A percentile compares a stretch with the other conserved stretches of the same genome.
Conservation (phyloP, 2,329 filamentous ascomycete species). For the Fusarium sp. region DNA sequence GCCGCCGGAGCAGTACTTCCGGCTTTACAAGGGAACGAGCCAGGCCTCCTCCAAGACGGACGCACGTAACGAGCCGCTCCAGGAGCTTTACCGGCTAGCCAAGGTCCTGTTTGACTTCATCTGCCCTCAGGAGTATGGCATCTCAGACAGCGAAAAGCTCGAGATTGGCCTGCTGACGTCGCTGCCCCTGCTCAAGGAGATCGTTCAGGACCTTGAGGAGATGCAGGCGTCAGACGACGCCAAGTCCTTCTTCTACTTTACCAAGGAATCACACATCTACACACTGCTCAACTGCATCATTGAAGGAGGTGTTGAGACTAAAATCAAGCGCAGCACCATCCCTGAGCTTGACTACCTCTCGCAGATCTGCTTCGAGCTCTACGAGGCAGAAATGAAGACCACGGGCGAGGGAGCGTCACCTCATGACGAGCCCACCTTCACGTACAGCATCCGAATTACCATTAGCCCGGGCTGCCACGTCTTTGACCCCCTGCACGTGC, state of each 20-base stretch:
- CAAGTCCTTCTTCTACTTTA: slow-evolving; percentile 98
- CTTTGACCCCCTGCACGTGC: slow-evolving; percentile 93
- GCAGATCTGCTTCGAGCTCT: slow-evolving; percentile 97
- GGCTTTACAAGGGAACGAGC: slow-evolving; percentile 80
- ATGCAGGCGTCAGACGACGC: slow-evolving; percentile 94
- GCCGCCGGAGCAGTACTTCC: slow-evolving; percentile 80
- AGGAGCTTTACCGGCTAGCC: slow-evolving; percentile 90
- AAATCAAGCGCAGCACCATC: slow-evolving; percentile 93
- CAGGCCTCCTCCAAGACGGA: slow-evolving; percentile 77
- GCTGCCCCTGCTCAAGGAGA: slow-evolving; percentile 91
- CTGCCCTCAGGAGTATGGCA: slow-evolving; percentile 97
- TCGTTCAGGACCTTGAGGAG: slow-evolving; percentile 95
- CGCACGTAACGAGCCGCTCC: slow-evolving; percentile 82
- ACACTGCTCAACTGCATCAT: slow-evolving; percentile 97
- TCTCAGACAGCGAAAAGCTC: slow-evolving; percentile 94
- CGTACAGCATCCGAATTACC: slow-evolving; percentile 95
- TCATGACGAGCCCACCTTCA: slow-evolving; percentile 74
- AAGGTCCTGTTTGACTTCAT: slow-evolving; percentile 99
- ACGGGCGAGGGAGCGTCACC: slow-evolving; percentile 48
- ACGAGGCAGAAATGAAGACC: slow-evolving; percentile 84
- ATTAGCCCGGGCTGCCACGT: slow-evolving; percentile 96
- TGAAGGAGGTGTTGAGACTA: slow-evolving; percentile 94
- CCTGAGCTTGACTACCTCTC: slow-evolving; percentile 97
- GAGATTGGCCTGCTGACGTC: slow-evolving; percentile 96
- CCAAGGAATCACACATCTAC: slow-evolving; percentile 98